A percentile compares a stretch with the other conserved stretches of the same genome.
Evolutionary conservation across 208 protist genomes (phyloP).

Genomic region (Trypanosoma brucei): DNA sequence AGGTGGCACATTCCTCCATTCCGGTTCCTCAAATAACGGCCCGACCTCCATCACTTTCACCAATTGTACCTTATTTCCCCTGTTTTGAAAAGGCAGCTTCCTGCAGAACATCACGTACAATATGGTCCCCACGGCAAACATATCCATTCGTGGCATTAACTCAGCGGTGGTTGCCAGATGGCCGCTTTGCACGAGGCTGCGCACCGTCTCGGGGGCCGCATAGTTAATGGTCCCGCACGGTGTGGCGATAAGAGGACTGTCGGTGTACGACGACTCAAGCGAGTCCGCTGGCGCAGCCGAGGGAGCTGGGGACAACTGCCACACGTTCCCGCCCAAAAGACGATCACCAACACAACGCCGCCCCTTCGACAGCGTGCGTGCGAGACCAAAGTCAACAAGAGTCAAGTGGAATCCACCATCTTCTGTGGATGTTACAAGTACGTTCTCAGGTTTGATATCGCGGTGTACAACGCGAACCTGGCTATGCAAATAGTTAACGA

Average conservation of each 20-base stretch:
- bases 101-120: conserved; percentile 83
- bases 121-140: conserved; percentile 75
- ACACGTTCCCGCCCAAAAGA: conserved; percentile 1
- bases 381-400: conserved; percentile 84
- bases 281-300: conserved; percentile 38
- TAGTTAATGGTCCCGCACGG: conserved; percentile 86
- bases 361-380: conserved; percentile 27
- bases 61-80: conserved; percentile 58
- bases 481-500: conserved; percentile 77
- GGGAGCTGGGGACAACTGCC: conserved; percentile 6
- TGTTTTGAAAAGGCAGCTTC: conserved; percentile 64
- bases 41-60: conserved; percentile 64
- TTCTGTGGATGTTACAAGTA: conserved; percentile 47
- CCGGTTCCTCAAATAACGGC: conserved; percentile 47
- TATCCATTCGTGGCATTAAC: conserved; percentile 63
- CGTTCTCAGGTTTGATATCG: conserved; percentile 88
- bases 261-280: conserved; percentile 30
- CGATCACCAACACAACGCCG: neutral
- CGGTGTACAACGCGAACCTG: conserved; percentile 73
- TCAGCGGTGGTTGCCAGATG: conserved; percentile 60
- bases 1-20: conserved; percentile 47
- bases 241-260: conserved; percentile 78
- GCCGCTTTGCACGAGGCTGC: conserved; percentile 43
- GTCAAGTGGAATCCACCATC: conserved; percentile 41
- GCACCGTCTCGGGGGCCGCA: conserved; percentile 78